A percentile compares a stretch with the other conserved stretches of the same genome.
phyloP scores from a whole-genome alignment of 805 yeast genomes.

The Spathaspora boniae region DNA sequence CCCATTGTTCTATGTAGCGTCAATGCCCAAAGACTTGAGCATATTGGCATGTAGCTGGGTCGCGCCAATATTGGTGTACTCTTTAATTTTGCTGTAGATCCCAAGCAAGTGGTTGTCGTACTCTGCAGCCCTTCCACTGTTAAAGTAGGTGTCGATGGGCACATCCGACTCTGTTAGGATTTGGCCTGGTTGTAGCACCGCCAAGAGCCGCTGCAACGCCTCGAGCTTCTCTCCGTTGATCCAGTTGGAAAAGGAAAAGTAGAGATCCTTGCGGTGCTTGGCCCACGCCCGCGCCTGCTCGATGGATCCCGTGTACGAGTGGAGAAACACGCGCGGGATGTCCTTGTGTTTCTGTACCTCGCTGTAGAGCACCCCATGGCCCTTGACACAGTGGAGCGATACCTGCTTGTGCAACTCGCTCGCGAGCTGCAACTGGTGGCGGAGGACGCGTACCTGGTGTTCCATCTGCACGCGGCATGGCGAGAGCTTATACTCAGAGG shows the following conservation, averaged over 20 bases:
- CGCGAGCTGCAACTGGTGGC: slow-evolving; percentile 54
- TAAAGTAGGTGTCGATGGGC: slow-evolving; percentile 24
- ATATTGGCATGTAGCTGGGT: slow-evolving; percentile 11
- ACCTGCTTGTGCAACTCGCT: slow-evolving; percentile 44
- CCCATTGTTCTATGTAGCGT: not conserved
- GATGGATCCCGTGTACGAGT: slow-evolving; percentile 80
- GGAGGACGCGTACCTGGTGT: slow-evolving; percentile 63
- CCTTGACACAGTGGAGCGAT: slow-evolving; percentile 82
- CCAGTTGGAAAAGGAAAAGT: slow-evolving; percentile 52
- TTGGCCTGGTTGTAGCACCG: slow-evolving; percentile 17
- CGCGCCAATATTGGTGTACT: slow-evolving; percentile 1
- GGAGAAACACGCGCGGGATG: slow-evolving; percentile 55
- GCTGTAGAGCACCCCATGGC: slow-evolving; percentile 61
- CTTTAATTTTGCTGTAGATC: slow-evolving; percentile 17
- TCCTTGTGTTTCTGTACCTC: slow-evolving; percentile 21
- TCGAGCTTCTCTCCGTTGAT: slow-evolving; percentile 39
- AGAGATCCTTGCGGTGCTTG: slow-evolving; percentile 27
- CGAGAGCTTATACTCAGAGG: slow-evolving; percentile 21
- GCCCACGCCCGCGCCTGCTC: slow-evolving; percentile 60
- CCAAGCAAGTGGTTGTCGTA: slow-evolving; percentile 20
- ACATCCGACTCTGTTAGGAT: slow-evolving; percentile 36
- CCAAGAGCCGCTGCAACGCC: slow-evolving; percentile 16
- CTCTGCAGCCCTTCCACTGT: slow-evolving; percentile 9
- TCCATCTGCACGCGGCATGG: slow-evolving; percentile 52
- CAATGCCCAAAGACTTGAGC: slow-evolving; percentile 8